Evolutionary conservation across 1,284 basidiomycete genomes (phyloP), one percentile per base, ranked within the genome.

Genomic region (Fomitopsis palustris): DNA sequence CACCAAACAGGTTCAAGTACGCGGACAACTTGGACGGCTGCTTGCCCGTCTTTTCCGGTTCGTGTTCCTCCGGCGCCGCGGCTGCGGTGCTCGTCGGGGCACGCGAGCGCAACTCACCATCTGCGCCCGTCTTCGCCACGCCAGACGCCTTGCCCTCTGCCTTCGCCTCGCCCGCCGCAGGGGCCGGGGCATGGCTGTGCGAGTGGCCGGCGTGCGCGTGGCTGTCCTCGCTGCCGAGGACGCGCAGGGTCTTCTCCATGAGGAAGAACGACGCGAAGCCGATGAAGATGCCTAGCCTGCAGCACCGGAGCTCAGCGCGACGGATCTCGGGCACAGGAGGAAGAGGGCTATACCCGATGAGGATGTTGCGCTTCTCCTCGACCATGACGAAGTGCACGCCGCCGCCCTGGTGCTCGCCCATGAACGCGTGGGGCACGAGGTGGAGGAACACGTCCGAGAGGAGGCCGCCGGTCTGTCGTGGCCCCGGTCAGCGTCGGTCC

Each of bases 371-470:
- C 74, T 93, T 93, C 73, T 93, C 90, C 72, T 95, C 92, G 10
- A 95, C 89, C 77, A 92, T 84, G 37, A 95, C 81, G 56, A 90
- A 81, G 62, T 88, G 85, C 19, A 85, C 85, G 43, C 83, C 83
- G 42, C 79, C 77, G 56, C 83, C 85, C 69, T 88, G 84, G 66
- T 87, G 85, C 70, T 95, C 93, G 45, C 93, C 93, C 79, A 94
- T 90, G 74, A 95, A 95, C 4, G 90, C 82, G 72, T 95, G 93
- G 16, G 93, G 93, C 52, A 95, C 86, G 39, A 95, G 84, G 71
- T 95, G 93, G 54, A 96, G 76, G 74, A 95, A 94, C 37, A 95
- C 92, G 72, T 96, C 93, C 16, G 93, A 95, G 38, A 95, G 83
- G 29, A 95, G 81, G 25, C 93, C 93, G 38, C 93, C 93, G 12